phyloP scores from a whole-genome alignment of 345 rosid genomes.

The Triadica sebifera region DNA sequence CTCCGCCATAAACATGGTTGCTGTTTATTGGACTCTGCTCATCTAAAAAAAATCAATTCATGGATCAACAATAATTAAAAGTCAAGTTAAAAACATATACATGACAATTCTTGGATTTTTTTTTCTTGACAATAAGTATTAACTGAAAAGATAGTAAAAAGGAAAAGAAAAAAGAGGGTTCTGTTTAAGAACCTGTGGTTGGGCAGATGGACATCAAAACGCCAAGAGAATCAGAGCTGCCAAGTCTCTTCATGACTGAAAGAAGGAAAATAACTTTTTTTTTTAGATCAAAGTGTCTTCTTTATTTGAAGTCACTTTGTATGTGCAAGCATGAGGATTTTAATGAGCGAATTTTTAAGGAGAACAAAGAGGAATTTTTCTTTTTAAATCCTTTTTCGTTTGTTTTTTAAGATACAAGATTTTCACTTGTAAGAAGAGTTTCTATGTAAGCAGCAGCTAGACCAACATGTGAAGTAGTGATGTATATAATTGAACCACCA shows the following conservation, averaged over 20 bases:
- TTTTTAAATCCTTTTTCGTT: background rate
- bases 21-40: slow-evolving; percentile 55
- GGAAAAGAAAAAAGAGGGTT: no score
- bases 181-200: no score
- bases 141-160: no score
- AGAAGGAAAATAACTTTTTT: background rate
- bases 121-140: no score
- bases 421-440: slow-evolving; percentile 21
- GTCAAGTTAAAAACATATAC: background rate
- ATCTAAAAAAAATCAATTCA: slow-evolving; percentile 49
- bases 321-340: slow-evolving; percentile 2
- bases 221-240: no score
- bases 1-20: slow-evolving; percentile 52
- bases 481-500: slow-evolving; percentile 27
- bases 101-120: no score
- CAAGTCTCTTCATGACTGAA: no score
- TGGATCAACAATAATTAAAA: no score
- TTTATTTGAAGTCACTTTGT: background rate
- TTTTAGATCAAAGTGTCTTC: background rate
- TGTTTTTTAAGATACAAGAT: slow-evolving; percentile 20
- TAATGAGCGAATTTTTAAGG: slow-evolving; percentile 12
- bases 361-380: slow-evolving; percentile 6
- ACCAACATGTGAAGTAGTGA: slow-evolving; percentile 35
- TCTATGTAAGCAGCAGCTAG: slow-evolving; percentile 24
- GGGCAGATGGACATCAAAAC: no score